These are phyloP conservation scores for Penicillium odoratum DNA, from an alignment of 495 filamentous ascomycete species.

Conservation along the genomic window DNA sequence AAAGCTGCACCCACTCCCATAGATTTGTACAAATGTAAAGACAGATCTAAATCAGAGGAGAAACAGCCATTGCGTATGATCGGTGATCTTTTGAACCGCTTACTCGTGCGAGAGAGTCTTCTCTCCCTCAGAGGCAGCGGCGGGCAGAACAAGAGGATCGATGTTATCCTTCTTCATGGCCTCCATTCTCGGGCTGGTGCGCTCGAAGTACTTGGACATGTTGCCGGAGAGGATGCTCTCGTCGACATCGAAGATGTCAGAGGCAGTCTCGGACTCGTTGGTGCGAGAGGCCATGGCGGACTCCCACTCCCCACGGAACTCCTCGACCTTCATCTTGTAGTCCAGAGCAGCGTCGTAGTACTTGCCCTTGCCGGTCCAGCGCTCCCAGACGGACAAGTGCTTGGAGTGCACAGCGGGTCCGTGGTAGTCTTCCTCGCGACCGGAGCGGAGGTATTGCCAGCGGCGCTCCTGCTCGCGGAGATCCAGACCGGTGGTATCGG, in stretches of 20 bases:
- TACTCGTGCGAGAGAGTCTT: conserved; percentile 19
- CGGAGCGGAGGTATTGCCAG: conserved; percentile 74
- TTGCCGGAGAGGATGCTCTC: conserved; percentile 37
- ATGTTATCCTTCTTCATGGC: conserved; percentile 32
- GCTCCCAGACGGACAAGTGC: conserved; percentile 73
- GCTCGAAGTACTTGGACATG: conserved; percentile 47
- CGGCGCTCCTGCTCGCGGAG: conserved; percentile 90
- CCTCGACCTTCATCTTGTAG: conserved; percentile 72
- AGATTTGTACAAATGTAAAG: not conserved
- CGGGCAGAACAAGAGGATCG: conserved; percentile 18
- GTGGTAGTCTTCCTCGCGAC: conserved; percentile 76
- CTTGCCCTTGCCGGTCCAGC: conserved; percentile 66
- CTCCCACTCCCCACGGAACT: conserved; percentile 70
- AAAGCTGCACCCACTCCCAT: not conserved
- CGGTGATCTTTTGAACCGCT: conserved; percentile 2
- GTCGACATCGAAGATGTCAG: conserved; percentile 29
- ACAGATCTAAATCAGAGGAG: not conserved
- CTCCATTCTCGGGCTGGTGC: conserved; percentile 46
- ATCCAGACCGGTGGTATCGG: conserved; percentile 88
- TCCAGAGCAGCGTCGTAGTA: conserved; percentile 76
- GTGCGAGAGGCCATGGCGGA: conserved; percentile 40
- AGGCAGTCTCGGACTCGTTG: conserved; percentile 41
- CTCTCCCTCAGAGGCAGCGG: conserved; percentile 17
- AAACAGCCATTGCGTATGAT: not conserved
- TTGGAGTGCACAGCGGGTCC: conserved; percentile 81